phyloP scores from a whole-genome alignment of 2,329 filamentous ascomycete genomes.

The Fusarium humuli region DNA sequence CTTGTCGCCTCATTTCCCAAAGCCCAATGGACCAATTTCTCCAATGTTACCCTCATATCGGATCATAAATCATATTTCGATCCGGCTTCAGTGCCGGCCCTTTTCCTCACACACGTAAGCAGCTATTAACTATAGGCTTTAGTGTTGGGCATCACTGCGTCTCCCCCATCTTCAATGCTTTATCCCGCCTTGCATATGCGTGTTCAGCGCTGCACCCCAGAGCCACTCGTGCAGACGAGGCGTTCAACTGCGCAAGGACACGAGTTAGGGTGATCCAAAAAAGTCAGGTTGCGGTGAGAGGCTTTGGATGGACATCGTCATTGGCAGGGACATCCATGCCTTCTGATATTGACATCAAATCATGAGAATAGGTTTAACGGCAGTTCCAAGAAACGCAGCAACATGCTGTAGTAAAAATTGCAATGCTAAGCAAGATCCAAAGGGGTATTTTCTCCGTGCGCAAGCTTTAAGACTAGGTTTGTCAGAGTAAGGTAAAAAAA shows the following conservation, averaged over 20 bases:
- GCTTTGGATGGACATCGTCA: conserved; percentile 4
- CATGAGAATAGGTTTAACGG: conserved; percentile 2
- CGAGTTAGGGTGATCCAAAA: conserved; percentile 9
- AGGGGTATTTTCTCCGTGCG: conserved; percentile 42
- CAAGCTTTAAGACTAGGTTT: conserved; percentile 37
- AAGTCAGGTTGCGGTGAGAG: conserved; percentile 20
- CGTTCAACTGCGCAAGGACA: conserved; percentile 20
- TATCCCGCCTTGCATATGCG: conserved; percentile 24
- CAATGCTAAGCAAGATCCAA: conserved; percentile 31
- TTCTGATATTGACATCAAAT: conserved; percentile 14
- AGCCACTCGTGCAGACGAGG: conserved; percentile 37
- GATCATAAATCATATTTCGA: conserved; percentile 7
- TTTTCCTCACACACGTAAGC: conserved; percentile 30
- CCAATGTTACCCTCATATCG: neutral
- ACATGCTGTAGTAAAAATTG: conserved; percentile 27
- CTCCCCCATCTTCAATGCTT: conserved; percentile 18
- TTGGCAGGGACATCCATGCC: conserved; percentile 21
- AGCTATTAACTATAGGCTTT: conserved; percentile 14
- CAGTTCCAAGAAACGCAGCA: conserved; percentile 28
- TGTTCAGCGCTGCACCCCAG: conserved; percentile 29
- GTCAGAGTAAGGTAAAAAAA: conserved; percentile 18
- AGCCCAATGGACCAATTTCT: neutral
- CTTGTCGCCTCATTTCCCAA: conserved; percentile 11
- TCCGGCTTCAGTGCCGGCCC: conserved; percentile 5
- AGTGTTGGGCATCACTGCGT: conserved; percentile 47